phyloP scores from a whole-genome alignment of 129 eudicot species.

The Artemisia annua region DNA sequence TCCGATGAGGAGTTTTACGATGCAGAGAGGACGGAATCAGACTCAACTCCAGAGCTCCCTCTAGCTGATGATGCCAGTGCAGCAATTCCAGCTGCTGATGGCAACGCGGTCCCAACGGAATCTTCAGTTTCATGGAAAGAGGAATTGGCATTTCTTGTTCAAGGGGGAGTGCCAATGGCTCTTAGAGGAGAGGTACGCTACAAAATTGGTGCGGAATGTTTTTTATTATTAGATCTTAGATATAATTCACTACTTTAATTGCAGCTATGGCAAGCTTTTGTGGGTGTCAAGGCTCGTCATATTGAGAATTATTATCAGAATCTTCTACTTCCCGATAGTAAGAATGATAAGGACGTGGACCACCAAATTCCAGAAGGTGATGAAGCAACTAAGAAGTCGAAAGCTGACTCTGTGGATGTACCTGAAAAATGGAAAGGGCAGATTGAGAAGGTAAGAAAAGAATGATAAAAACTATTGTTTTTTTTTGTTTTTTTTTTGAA shows the following conservation, averaged over 20 bases:
- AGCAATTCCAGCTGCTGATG: conserved; percentile 17
- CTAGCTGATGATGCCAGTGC: conserved; percentile 28
- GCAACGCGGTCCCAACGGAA: conserved; percentile 22
- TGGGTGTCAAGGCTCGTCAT: conserved; percentile 79
- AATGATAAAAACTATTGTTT: no score
- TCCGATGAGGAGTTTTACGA: conserved; percentile 86
- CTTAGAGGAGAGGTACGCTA: conserved; percentile 89
- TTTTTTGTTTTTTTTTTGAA: no score
- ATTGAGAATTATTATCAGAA: conserved; percentile 77
- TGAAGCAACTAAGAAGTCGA: conserved; percentile 31
- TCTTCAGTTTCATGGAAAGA: conserved; percentile 61
- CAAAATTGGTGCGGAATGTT: neutral
- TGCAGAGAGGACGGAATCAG: conserved; percentile 60
- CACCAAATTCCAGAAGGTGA: conserved; percentile 39
- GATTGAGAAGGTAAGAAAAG: conserved; percentile 75
- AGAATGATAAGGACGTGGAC: conserved; percentile 32
- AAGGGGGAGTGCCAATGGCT: conserved; percentile 98
- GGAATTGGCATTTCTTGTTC: conserved; percentile 86
- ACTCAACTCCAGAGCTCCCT: conserved; percentile 41
- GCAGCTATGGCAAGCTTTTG: conserved; percentile 99
- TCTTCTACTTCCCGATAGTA: conserved; percentile 51
- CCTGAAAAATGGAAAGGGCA: conserved; percentile 94
- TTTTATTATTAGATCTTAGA: neutral
- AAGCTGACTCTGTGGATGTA: conserved; percentile 33
- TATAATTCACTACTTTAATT: conserved; percentile 19